These are phyloP conservation scores for Erythrophleum fordii DNA, from an alignment of 306 rosid genomes.

Conservation along the genomic window DNA sequence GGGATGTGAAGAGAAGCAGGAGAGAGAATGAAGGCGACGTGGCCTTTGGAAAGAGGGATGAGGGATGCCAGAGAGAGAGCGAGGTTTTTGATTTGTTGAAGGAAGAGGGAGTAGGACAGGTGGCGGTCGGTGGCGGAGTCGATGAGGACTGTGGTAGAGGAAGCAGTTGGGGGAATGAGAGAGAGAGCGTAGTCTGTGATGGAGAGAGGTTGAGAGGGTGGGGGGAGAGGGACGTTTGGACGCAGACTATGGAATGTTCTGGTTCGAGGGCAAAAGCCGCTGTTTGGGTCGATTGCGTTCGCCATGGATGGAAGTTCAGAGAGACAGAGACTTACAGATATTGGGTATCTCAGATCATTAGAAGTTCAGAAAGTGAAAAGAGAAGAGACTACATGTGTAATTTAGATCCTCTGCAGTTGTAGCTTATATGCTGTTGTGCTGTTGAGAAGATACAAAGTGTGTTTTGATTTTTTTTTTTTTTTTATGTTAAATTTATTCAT, in stretches of 20 bases:
- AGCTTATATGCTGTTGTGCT: too few species aligned
- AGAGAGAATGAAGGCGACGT: constrained; percentile 74
- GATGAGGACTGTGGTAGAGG: constrained; percentile 50
- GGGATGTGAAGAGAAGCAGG: constrained; percentile 73
- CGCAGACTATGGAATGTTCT: constrained; percentile 54
- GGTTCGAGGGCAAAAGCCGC: constrained; percentile 52
- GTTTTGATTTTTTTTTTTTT: too few species aligned
- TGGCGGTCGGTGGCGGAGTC: constrained; percentile 48
- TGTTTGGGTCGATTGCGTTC: constrained; percentile 29
- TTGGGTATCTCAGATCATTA: too few species aligned
- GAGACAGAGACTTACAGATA: background rate
- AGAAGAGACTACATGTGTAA: too few species aligned
- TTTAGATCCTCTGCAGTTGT: too few species aligned
- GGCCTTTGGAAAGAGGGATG: constrained; percentile 59
- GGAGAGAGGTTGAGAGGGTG: constrained; percentile 51
- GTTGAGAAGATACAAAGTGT: too few species aligned
- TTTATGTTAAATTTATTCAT: too few species aligned
- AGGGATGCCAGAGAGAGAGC: constrained; percentile 44
- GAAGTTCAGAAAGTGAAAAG: too few species aligned
- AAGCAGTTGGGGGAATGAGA: constrained; percentile 36
- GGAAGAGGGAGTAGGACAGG: constrained; percentile 51
- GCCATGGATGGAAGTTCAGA: background rate
- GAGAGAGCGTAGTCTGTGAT: constrained; percentile 45
- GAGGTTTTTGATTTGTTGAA: constrained; percentile 61
- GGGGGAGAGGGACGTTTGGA: constrained; percentile 50